Conservation (phyloP, 2,329 filamentous ascomycete genomes). For the Biscogniauxia marginata region DNA sequence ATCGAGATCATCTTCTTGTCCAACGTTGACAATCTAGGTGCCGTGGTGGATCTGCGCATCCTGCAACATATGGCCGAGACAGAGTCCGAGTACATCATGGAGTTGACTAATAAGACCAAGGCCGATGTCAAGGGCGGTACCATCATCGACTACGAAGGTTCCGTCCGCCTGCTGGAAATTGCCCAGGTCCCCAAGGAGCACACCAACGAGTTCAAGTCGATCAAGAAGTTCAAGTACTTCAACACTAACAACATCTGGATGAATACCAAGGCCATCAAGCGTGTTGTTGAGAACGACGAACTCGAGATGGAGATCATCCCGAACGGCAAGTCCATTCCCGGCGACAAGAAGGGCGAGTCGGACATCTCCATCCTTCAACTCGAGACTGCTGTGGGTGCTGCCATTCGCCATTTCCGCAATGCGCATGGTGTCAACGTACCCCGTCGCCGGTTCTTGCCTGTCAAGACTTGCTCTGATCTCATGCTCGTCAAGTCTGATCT, state of each 20-base stretch:
- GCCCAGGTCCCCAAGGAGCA: slow-evolving; percentile 99
- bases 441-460: slow-evolving; percentile 94
- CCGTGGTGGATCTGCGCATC: slow-evolving; percentile 95
- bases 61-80: slow-evolving; percentile 99
- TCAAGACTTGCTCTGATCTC: slow-evolving; percentile 99
- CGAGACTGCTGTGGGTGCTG: slow-evolving; percentile 96
- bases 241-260: slow-evolving; percentile 99
- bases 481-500: slow-evolving; percentile 99
- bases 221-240: slow-evolving; percentile 99
- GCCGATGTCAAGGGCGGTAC: slow-evolving; percentile 99
- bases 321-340: slow-evolving; percentile 97
- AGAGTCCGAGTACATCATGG: slow-evolving; percentile 98
- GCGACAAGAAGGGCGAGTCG: slow-evolving; percentile 99
- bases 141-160: slow-evolving; percentile 99
- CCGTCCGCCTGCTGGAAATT: slow-evolving; percentile 94
- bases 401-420: slow-evolving; percentile 98
- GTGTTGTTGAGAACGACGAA: slow-evolving; percentile 97
- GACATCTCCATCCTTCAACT: slow-evolving; percentile 97
- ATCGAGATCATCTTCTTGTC: slow-evolving; percentile 98
- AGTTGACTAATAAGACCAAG: slow-evolving; percentile 99
- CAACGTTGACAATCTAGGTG: slow-evolving; percentile 98
- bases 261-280: slow-evolving; percentile 96
- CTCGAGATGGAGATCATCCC: slow-evolving; percentile 99
- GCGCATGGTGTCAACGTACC: slow-evolving; percentile 99
- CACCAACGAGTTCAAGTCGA: slow-evolving; percentile 99